phyloP scores from a whole-genome alignment of 2,329 filamentous ascomycete species.

The Didymella arachidicola region DNA sequence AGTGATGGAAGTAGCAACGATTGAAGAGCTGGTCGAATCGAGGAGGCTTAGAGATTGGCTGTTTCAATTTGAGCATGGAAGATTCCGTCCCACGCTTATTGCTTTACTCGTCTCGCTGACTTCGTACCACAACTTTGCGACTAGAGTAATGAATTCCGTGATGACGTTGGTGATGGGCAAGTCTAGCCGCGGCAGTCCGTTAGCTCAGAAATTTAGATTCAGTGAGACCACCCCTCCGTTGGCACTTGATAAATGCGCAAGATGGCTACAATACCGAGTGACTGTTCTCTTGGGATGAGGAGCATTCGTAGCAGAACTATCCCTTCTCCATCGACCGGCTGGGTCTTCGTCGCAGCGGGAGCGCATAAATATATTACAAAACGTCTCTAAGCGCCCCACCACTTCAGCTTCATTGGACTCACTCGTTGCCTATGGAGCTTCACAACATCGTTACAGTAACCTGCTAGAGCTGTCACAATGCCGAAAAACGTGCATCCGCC shows the following conservation, averaged over 20 bases:
- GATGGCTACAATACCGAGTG: constrained; percentile 16
- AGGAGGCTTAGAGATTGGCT: background rate
- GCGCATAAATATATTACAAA: constrained; percentile 25
- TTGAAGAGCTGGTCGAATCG: background rate
- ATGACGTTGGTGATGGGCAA: constrained; percentile 17
- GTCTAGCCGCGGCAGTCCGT: constrained; percentile 16
- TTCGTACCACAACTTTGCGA: background rate
- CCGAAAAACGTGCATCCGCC: constrained; percentile 60
- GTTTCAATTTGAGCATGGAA: background rate
- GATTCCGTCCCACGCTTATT: background rate
- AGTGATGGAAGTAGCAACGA: background rate
- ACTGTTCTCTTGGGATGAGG: background rate
- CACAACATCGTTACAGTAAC: constrained; percentile 5
- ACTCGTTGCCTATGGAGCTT: constrained; percentile 20
- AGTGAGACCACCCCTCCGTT: constrained; percentile 9
- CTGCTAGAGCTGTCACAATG: constrained; percentile 43
- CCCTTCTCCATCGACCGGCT: constrained; percentile 16
- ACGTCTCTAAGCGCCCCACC: background rate
- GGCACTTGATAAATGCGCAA: constrained; percentile 5
- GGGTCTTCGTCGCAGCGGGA: constrained; percentile 27
- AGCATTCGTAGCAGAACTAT: background rate
- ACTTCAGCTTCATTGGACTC: constrained; percentile 1
- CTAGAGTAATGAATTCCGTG: background rate
- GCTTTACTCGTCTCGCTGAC: background rate
- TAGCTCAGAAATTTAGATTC: constrained; percentile 21